A percentile compares a stretch with the other conserved stretches of the same genome.
Evolutionary conservation across 2,329 filamentous ascomycete species (phyloP).

Genomic region (Fusarium redolens): DNA sequence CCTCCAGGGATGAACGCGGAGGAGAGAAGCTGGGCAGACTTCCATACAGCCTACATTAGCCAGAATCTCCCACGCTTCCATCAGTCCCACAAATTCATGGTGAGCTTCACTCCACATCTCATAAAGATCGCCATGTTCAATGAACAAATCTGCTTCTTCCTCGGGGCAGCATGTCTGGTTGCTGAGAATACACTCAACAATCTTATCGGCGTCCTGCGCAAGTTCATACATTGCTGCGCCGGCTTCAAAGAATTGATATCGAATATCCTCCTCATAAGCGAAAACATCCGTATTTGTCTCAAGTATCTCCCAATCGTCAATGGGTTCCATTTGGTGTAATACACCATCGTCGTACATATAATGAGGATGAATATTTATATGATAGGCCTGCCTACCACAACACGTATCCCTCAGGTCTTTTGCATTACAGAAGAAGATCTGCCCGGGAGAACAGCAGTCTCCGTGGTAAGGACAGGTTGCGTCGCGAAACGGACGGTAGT

Average conservation of each 20-base stretch:
- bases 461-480: constrained; percentile 8
- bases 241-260: constrained; percentile 16
- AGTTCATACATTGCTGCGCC: constrained; percentile 7
- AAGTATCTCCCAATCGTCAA: neutral
- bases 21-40: constrained; percentile 4
- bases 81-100: neutral
- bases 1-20: neutral
- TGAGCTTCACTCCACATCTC: neutral
- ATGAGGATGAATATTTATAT: neutral
- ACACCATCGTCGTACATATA: neutral
- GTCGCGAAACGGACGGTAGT: neutral
- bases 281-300: neutral
- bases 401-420: neutral
- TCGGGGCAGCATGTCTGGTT: neutral
- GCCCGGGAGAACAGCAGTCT: neutral
- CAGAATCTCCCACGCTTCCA: constrained; percentile 14
- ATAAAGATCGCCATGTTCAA: neutral
- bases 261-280: constrained; percentile 13
- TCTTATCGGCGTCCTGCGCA: neutral
- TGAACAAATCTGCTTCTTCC: neutral
- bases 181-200: neutral
- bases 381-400: constrained; percentile 16
- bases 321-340: neutral
- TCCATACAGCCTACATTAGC: constrained; percentile 21
- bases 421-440: neutral